Conservation (phyloP, 2,329 filamentous ascomycete species). For the Neoarthrinium moseri region DNA sequence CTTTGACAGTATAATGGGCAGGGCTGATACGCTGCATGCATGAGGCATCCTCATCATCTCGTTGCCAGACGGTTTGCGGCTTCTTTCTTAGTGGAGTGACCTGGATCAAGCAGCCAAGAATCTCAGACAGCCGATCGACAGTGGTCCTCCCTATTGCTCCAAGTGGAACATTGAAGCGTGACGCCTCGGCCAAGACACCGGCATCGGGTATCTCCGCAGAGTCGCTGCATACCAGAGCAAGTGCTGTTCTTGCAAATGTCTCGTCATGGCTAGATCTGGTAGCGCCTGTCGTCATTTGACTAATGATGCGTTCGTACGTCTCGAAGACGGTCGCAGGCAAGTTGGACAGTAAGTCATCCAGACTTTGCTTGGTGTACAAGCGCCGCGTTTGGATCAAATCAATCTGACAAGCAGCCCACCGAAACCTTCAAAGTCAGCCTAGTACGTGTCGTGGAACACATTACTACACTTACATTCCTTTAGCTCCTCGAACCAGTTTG, state of each 20-base stretch:
- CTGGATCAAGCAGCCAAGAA: conserved; percentile 23
- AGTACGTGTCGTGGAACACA: too few species aligned
- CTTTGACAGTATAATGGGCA: conserved; percentile 27
- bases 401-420: conserved; percentile 25
- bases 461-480: conserved; percentile 1
- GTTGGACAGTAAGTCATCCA: conserved; percentile 13
- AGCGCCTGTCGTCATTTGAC: neutral
- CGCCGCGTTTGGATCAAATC: conserved; percentile 18
- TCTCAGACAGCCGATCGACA: conserved; percentile 14
- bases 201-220: conserved; percentile 20
- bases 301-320: conserved; percentile 24
- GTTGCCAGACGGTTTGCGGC: conserved; percentile 1
- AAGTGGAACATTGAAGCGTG: conserved; percentile 20
- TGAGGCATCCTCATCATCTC: conserved; percentile 1
- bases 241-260: conserved; percentile 22
- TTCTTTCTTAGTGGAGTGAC: conserved; percentile 12
- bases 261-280: neutral
- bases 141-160: conserved; percentile 14
- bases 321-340: conserved; percentile 22
- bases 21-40: conserved; percentile 12
- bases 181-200: conserved; percentile 23
- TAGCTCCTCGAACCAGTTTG: neutral
- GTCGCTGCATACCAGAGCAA: conserved; percentile 25
- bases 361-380: conserved; percentile 2
- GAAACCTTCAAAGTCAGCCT: conserved; percentile 20